Percentiles rank a stretch among this genome's conserved stretches.
phyloP scores from a whole-genome alignment of 257 asterid species.

The Ajuga chamaepitys region DNA sequence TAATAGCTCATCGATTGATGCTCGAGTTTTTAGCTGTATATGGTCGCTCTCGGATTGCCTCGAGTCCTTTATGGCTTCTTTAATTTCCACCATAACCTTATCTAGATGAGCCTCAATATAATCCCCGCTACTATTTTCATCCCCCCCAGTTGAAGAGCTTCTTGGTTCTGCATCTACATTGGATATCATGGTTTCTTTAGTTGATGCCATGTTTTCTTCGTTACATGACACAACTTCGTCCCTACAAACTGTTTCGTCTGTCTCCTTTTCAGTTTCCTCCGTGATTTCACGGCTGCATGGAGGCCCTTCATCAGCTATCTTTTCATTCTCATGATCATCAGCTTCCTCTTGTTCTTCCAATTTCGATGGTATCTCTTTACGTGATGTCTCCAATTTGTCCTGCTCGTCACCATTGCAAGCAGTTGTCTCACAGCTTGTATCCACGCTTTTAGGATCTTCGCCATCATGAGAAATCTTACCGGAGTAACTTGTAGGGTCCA shows the following conservation, averaged over 20 bases:
- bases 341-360: slow-evolving; percentile 26
- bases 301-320: slow-evolving; percentile 21
- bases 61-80: slow-evolving; percentile 1
- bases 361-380: slow-evolving; percentile 23
- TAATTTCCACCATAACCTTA: slow-evolving; percentile 16
- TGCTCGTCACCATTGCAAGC: slow-evolving; percentile 35
- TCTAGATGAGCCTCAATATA: not conserved
- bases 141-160: slow-evolving; percentile 9
- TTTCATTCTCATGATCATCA: slow-evolving; percentile 22
- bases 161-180: slow-evolving; percentile 23
- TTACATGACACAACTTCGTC: slow-evolving; percentile 16
- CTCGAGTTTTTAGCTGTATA: slow-evolving; percentile 12
- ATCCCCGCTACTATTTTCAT: slow-evolving; percentile 13
- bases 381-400: slow-evolving; percentile 27
- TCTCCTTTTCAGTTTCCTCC: slow-evolving; percentile 17
- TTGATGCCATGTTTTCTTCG: slow-evolving; percentile 19
- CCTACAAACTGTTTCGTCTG: slow-evolving; percentile 21
- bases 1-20: slow-evolving; percentile 15
- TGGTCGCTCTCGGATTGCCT: slow-evolving; percentile 25
- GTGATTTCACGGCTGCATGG: no score
- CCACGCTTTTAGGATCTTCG: slow-evolving; percentile 65
- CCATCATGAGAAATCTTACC: slow-evolving; percentile 54
- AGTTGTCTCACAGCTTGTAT: slow-evolving; percentile 43
- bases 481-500: slow-evolving; percentile 74
- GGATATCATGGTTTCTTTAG: slow-evolving; percentile 14